phyloP scores from a whole-genome alignment of 495 filamentous ascomycete genomes.

The Aspergillus cavernicola region DNA sequence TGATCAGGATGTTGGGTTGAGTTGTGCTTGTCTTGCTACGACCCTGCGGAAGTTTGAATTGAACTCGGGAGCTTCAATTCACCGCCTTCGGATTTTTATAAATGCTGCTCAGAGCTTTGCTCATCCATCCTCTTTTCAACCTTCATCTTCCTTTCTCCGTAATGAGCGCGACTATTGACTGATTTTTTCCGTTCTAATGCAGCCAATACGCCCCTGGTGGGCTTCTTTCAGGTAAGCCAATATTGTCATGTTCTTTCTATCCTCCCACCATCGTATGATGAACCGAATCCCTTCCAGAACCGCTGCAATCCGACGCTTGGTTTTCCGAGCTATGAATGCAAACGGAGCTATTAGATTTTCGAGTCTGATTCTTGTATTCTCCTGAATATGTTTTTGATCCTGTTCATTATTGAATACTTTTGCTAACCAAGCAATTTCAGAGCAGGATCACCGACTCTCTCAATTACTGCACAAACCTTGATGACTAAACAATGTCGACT shows the following conservation, averaged over 20 bases:
- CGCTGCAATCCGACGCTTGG: conserved; percentile 86
- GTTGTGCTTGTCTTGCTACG: not conserved
- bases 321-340: conserved; percentile 38
- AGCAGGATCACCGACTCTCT: conserved; percentile 20
- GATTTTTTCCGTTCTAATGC: conserved; percentile 26
- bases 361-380: conserved; percentile 6
- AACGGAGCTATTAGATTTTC: conserved; percentile 23
- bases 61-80: conserved; percentile 6
- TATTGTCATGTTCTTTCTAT: conserved; percentile 10
- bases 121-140: not conserved
- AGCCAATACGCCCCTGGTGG: conserved; percentile 35
- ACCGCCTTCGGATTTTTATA: conserved; percentile 18
- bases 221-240: conserved; percentile 36
- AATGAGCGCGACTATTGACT: conserved; percentile 8
- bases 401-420: not conserved
- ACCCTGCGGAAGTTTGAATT: conserved; percentile 13
- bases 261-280: conserved; percentile 40
- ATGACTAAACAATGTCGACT: conserved; percentile 8
- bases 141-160: conserved; percentile 11
- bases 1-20: too few relatives aligned
- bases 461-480: not conserved
- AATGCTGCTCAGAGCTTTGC: conserved; percentile 7
- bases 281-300: conserved; percentile 62
- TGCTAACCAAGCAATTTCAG: conserved; percentile 22
- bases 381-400: not conserved